A percentile compares a stretch with the other conserved stretches of the same genome.
Conservation (phyloP, 2,329 filamentous ascomycete genomes). For the Drechmeria coniospora region DNA sequence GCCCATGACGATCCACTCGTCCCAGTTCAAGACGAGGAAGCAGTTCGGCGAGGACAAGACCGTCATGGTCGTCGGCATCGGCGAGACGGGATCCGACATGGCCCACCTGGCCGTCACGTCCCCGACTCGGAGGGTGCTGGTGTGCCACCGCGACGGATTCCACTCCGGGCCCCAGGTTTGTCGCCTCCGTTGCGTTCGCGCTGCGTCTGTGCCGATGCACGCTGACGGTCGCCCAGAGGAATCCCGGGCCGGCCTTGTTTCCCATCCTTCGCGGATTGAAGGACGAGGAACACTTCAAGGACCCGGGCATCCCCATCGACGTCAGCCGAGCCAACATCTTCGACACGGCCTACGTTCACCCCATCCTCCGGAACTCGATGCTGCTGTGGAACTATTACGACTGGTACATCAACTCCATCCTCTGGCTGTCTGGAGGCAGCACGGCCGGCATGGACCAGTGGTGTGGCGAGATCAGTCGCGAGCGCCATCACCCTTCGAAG, state of each 20-base stretch:
- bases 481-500: conserved; percentile 14
- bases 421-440: conserved; percentile 19
- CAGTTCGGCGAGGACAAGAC: conserved; percentile 23
- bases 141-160: conserved; percentile 28
- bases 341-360: conserved; percentile 29
- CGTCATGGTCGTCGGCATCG: conserved; percentile 25
- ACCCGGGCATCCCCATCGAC: conserved; percentile 24
- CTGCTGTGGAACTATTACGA: conserved; percentile 27
- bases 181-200: background rate
- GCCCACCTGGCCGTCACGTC: conserved; percentile 26
- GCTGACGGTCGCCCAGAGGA: conserved; percentile 2
- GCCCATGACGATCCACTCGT: conserved; percentile 24
- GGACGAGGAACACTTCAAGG: conserved; percentile 3
- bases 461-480: conserved; percentile 20
- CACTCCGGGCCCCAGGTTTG: conserved; percentile 23
- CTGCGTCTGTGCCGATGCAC: background rate
- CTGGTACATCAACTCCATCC: conserved; percentile 20
- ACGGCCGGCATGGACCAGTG: conserved; percentile 24
- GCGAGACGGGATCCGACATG: conserved; percentile 28
- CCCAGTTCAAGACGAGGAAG: conserved; percentile 21
- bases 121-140: conserved; percentile 20
- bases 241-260: conserved; percentile 7
- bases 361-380: conserved; percentile 19
- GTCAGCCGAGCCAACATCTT: conserved; percentile 26
- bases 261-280: conserved; percentile 6